Base-by-base conservation (phyloP, 345 rosid species). In the Erysimum cheiranthoides region DNA sequence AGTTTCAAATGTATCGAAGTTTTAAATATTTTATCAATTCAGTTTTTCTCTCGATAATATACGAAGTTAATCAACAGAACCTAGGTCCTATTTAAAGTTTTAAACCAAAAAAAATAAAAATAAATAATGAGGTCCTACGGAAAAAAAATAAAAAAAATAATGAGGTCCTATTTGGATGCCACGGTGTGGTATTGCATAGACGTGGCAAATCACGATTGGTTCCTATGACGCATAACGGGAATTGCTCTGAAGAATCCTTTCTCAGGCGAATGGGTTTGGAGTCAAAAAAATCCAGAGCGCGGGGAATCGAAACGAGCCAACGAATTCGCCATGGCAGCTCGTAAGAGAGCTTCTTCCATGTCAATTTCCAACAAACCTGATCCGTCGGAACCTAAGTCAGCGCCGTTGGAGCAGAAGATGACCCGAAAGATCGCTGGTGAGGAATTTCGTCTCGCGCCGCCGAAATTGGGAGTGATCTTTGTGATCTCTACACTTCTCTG, bases 241-340 rank as follows among this genome's bases (percentile, higher is more conserved):
- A 11, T 6, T n/a, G 27, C 62, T 36, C n/a, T 16, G 42, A 36
- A 13, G 39, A 34, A 2, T 7, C 14, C 21, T 14, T 7, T 36
- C 27, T 63, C 42, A 59, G 17, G 17, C 61, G 6, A 50, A 40
- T 62, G 17, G 0, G 42, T 59, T 43, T 14, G 61, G 38, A 43
- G 36, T 7, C 58, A 76, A 70, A 68, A 73, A 6, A 45, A 45
- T 54, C 45, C 43, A 66, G 57, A 42, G 57, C 63, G 66, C 74
- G 75, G 75, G 71, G 35, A 76, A 77, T 0, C 75, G 35, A 61
- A 59, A 50, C 57, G 8, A 66, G 25, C 50, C 3, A 62, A 61
- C 74, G 45, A 25, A 66, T 66, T 59, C 73, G 73, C 74, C 84
- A 94, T 94, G 98, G 86, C 93, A 65, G 87, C 93, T 87, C 94